Evolutionary conservation across 2,329 filamentous ascomycete genomes (phyloP).

Genomic region (Fusarium armeniacum): DNA sequence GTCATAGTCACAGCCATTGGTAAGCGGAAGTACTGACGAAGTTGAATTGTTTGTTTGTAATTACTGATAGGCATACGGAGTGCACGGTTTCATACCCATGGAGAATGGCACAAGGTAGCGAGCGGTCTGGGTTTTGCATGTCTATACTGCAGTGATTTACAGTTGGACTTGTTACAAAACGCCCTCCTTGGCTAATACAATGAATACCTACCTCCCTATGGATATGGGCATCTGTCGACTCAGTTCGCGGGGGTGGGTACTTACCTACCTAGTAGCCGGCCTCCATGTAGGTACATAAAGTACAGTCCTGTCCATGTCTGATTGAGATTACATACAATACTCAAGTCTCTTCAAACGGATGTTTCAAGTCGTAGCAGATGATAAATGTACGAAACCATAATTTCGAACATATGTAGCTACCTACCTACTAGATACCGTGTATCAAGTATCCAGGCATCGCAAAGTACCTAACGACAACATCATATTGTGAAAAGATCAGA

Average conservation of each 20-base stretch:
- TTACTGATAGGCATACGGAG: neutral
- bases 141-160: neutral
- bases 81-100: neutral
- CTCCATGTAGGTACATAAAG: too few species aligned
- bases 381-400: neutral
- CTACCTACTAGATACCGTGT: too few species aligned
- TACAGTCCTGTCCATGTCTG: too few species aligned
- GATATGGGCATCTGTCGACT: neutral
- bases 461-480: neutral
- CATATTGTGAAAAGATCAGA: neutral
- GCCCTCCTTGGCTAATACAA: conserved; percentile 8
- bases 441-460: neutral
- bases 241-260: conserved; percentile 38
- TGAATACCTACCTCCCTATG: neutral
- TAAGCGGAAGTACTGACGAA: conserved; percentile 2
- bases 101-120: neutral
- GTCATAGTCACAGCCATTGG: neutral
- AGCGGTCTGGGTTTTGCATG: conserved; percentile 26
- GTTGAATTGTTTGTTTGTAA: neutral
- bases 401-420: neutral
- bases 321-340: too few species aligned
- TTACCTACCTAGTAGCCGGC: too few species aligned
- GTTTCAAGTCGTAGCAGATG: neutral
- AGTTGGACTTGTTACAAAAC: conserved; percentile 8
- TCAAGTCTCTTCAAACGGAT: neutral